Evolutionary conservation across 2,329 filamentous ascomycete genomes (phyloP).

Genomic region (Volutella citrinella): DNA sequence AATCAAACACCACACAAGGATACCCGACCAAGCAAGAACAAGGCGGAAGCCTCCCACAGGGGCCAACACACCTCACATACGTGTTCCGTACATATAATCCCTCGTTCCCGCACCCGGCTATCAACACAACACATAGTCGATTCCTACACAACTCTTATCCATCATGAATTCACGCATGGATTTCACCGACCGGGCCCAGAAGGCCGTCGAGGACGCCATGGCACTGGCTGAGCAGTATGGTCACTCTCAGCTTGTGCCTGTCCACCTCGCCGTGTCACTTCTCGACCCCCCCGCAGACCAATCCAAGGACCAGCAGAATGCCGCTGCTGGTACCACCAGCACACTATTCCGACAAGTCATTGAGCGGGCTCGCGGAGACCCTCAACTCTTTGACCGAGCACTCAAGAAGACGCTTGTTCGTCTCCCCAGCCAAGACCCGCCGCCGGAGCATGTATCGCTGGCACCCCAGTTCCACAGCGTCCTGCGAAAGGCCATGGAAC

Average conservation of each 20-base stretch:
- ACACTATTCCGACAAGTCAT: conserved; percentile 95
- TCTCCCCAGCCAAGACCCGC: conserved; percentile 89
- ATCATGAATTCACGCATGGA: conserved; percentile 77
- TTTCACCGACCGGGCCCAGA: conserved; percentile 90
- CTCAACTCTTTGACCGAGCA: conserved; percentile 80
- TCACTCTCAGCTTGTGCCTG: conserved; percentile 84
- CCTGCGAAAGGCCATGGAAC: conserved; percentile 77
- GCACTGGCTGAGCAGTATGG: conserved; percentile 82
- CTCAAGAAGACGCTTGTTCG: conserved; percentile 91
- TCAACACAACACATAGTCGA: too few species aligned
- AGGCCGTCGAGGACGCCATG: conserved; percentile 87
- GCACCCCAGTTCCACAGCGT: conserved; percentile 80
- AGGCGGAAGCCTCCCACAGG: conserved; percentile 11
- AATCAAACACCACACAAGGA: conserved; percentile 15
- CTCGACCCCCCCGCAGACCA: conserved; percentile 72
- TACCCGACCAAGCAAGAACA: conserved; percentile 22
- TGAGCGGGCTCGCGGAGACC: conserved; percentile 89
- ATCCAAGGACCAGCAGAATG: conserved; percentile 81
- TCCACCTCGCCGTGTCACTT: conserved; percentile 84
- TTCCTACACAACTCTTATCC: conserved; percentile 10
- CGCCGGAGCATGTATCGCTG: conserved; percentile 82
- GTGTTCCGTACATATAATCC: conserved; percentile 9
- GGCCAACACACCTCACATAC: conserved; percentile 1
- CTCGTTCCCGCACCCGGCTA: conserved; percentile 6
- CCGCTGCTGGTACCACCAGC: conserved; percentile 57